Conservation (phyloP, 2,329 filamentous ascomycete genomes). For the Cadophora gregata region DNA sequence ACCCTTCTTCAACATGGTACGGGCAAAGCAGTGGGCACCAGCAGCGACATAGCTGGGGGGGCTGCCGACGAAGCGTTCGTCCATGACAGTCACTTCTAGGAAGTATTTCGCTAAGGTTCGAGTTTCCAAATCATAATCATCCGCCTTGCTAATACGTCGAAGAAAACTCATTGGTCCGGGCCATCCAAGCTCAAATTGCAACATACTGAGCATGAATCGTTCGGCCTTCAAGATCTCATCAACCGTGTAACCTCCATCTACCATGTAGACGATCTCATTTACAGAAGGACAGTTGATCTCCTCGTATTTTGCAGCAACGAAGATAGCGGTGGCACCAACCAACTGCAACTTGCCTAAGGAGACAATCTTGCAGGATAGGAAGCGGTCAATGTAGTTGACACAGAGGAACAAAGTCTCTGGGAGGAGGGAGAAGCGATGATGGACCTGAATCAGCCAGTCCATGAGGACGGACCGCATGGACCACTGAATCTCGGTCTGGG, state of each 20-base stretch:
- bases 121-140: slow-evolving; percentile 96
- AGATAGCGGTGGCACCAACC: slow-evolving; percentile 93
- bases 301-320: slow-evolving; percentile 97
- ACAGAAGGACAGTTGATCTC: slow-evolving; percentile 98
- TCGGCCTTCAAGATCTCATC: slow-evolving; percentile 98
- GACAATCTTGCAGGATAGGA: slow-evolving; percentile 92
- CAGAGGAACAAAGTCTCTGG: slow-evolving; percentile 95
- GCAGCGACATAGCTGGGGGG: slow-evolving; percentile 91
- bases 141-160: slow-evolving; percentile 94
- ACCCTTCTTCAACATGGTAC: slow-evolving; percentile 88
- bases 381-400: slow-evolving; percentile 97
- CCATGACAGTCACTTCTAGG: slow-evolving; percentile 95
- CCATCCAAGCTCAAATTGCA: slow-evolving; percentile 94
- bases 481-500: slow-evolving; percentile 97
- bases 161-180: slow-evolving; percentile 99
- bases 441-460: slow-evolving; percentile 98
- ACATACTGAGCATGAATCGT: slow-evolving; percentile 96
- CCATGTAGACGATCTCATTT: slow-evolving; percentile 97
- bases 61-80: slow-evolving; percentile 92
- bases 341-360: slow-evolving; percentile 95
- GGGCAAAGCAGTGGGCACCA: slow-evolving; percentile 89
- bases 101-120: slow-evolving; percentile 97
- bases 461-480: slow-evolving; percentile 97
- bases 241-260: slow-evolving; percentile 85
- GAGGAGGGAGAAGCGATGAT: slow-evolving; percentile 86